phyloP scores from a whole-genome alignment of 2,329 filamentous ascomycete genomes.

The Epichloe uncinata region DNA sequence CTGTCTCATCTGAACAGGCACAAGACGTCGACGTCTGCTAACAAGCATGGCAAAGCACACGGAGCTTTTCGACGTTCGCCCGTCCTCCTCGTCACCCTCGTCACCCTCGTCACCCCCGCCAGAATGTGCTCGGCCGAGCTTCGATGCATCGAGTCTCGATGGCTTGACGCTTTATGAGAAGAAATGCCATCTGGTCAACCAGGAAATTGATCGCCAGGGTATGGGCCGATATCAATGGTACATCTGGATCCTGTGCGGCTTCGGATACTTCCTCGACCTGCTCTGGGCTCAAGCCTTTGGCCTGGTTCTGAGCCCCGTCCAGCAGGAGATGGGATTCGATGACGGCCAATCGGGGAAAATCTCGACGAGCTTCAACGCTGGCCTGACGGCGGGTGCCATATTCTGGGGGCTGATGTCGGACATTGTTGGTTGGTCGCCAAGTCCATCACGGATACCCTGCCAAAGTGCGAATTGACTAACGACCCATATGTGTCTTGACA shows the following conservation, averaged over 20 bases:
- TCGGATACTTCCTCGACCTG: conserved; percentile 42
- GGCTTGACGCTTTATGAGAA: conserved; percentile 19
- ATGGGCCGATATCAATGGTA: conserved; percentile 42
- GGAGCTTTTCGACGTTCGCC: background rate
- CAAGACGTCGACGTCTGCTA: too few relatives aligned
- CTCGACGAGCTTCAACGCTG: conserved; percentile 39
- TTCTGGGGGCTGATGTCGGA: conserved; percentile 43
- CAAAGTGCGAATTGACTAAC: background rate
- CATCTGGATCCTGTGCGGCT: conserved; percentile 37
- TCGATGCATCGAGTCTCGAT: conserved; percentile 9
- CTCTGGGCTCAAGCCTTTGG: conserved; percentile 46
- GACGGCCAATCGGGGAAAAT: conserved; percentile 28
- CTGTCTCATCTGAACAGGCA: too few relatives aligned
- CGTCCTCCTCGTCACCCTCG: background rate
- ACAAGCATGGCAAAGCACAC: too few relatives aligned
- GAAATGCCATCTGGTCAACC: conserved; percentile 22
- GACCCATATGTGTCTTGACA: background rate
- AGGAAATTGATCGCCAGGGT: conserved; percentile 36
- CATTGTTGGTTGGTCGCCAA: conserved; percentile 22
- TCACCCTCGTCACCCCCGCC: background rate
- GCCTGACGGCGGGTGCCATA: conserved; percentile 31
- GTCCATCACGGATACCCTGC: background rate
- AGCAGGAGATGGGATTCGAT: conserved; percentile 43
- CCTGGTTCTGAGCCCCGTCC: conserved; percentile 36
- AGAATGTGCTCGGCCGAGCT: background rate